Base-by-base conservation (phyloP, 2,329 filamentous ascomycete species). In the Laburnicola sp. region DNA sequence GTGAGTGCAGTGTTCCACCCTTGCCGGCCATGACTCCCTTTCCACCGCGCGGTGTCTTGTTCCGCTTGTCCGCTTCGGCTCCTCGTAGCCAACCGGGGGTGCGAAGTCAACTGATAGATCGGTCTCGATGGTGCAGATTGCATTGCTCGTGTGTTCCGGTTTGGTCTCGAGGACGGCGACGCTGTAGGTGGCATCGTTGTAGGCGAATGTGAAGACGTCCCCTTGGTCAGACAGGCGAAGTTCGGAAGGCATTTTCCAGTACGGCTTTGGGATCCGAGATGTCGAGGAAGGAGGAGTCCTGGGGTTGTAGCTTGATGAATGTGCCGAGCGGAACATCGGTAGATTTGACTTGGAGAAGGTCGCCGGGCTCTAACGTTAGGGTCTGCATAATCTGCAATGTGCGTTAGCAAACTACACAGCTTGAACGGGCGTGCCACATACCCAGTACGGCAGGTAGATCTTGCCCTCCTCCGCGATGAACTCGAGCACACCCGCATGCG, bases 241-340 rank as follows among this genome's bases (percentile, higher is more conserved):
- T 95, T 37, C 93, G 87, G 75, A 99, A 97, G 0, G 91, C 93
- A 64, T 94, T 94, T 75, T 99, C 94, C 27, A 99, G 85, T 9
- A 99, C 94, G 35, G 94, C 94, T 76, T 96, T 97, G 22, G 94
- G 94, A 66, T 99, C 94, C 64, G 88, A 93, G 70, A 99, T 97
- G 39, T 97, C 93, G 57, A 99, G 87, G 75, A 99, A 99, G 63
- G 87, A 88, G 45, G 89, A 86, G 22, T 90, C 92, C 75, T 99
- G 94, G 0, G 94, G 90, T 76, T 99, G 93, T 6, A 99, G 84
- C 76, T 99, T 99, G 78, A 99, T 95, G 74, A 96, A 87, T 57
- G 86, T 87, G 30, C 94, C 94, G 0, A 93, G 86, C 44, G 92
- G 89, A 11, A 99, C 83, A 36, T 96, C 93, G 2, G 94, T 97